Percentiles rank a stretch among this genome's conserved stretches.
phyloP scores from a whole-genome alignment of 2,329 filamentous ascomycete genomes.

The Cladosporium cucumerinum region DNA sequence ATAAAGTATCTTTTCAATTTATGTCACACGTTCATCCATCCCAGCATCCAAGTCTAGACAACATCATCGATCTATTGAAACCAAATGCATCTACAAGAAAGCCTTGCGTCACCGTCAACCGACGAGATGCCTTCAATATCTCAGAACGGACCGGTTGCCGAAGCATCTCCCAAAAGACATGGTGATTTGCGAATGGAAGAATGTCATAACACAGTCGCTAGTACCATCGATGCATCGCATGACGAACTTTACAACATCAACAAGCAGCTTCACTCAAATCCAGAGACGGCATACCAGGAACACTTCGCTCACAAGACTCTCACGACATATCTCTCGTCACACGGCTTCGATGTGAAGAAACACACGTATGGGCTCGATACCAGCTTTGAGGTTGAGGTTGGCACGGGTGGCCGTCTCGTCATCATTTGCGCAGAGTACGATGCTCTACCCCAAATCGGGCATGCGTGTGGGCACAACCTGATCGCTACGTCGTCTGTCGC shows the following conservation, averaged over 20 bases:
- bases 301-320: slow-evolving; percentile 50
- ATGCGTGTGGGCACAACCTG: slow-evolving; percentile 46
- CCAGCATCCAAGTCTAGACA: background rate
- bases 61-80: background rate
- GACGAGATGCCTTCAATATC: background rate
- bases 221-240: background rate
- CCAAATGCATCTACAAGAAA: background rate
- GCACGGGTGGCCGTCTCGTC: slow-evolving; percentile 39
- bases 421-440: slow-evolving; percentile 45
- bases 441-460: slow-evolving; percentile 41
- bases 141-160: background rate
- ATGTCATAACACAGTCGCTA: background rate
- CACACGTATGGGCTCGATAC: slow-evolving; percentile 50
- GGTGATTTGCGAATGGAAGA: background rate
- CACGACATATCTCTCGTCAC: slow-evolving; percentile 46
- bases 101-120: background rate
- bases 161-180: background rate
- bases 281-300: slow-evolving; percentile 49
- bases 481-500: background rate
- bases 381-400: slow-evolving; percentile 52
- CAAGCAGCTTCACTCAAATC: slow-evolving; percentile 33
- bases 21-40: background rate
- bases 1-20: background rate
- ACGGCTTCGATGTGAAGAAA: background rate
- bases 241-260: background rate